Base-by-base conservation (phyloP, 768 basidiomycete species). In the Russula compacta region DNA sequence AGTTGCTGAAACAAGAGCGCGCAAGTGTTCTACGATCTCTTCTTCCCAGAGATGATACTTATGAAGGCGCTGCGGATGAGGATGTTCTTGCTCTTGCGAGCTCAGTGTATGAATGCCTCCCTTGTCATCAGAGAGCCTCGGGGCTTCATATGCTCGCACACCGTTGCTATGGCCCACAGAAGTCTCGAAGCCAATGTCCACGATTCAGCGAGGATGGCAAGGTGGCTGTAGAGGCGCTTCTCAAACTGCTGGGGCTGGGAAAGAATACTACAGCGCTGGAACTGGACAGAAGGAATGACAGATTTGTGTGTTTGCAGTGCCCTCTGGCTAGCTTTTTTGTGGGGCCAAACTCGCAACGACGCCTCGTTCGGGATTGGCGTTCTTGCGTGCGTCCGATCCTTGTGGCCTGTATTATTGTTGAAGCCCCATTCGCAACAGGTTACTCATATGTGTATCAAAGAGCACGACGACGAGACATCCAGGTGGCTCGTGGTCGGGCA, bases 61-160 rank as follows among this genome's bases (percentile, higher is more conserved):
- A 2, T 19, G 53, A 49, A 11, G n/a, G 19, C 5, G 21, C 11
- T 9, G 35, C 44, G 17, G 53, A 60, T 14, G 53, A 49, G 11
- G 32, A 40, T 35, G 53, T 17, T 14, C 39, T 60, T 19, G 4
- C 39, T 38, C 53, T 60, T 24, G 59, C 59, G 14, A 60, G 53
- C 24, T 60, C 59, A 9, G 15, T 60, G 33, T 60, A 43, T 36
- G 53, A 54, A 42, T 60, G 59, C 21, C 17, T 44, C 1, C 44
- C 53, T 21, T 59, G 58, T 17, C 59, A 7, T 42, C 7, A 35
- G 9, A 9, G 47, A 5, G 10, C 32, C 19, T 55, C 59, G 5
- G 59, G 59, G 17, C 47, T 43, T 11, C 39, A 60, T 39, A 60
- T 60, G 59, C 59, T 60, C 17, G 59, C 47, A 17, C 59, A 60